Percentiles rank a stretch among this genome's conserved stretches.
phyloP scores from a whole-genome alignment of 2,329 filamentous ascomycete genomes.

The Ophiocordyceps unilateralis region DNA sequence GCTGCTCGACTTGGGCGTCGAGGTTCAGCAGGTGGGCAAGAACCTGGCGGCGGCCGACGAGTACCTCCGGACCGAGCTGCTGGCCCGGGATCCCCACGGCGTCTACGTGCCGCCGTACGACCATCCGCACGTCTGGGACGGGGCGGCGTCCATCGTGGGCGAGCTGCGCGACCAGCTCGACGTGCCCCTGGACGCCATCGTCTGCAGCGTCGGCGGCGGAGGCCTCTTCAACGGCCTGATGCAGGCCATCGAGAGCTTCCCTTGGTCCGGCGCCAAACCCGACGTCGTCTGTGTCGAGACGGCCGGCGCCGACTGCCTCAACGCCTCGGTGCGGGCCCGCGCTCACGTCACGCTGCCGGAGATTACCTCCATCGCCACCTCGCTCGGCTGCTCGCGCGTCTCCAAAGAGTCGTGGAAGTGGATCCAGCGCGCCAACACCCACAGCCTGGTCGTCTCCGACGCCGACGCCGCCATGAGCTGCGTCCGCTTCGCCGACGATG shows the following conservation, averaged over 20 bases:
- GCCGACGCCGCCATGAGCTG: slow-evolving; percentile 66
- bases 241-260: slow-evolving; percentile 40
- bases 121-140: slow-evolving; percentile 49
- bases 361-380: slow-evolving; percentile 63
- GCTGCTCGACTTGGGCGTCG: slow-evolving; percentile 48
- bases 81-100: slow-evolving; percentile 30
- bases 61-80: slow-evolving; percentile 41
- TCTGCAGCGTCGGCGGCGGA: slow-evolving; percentile 68
- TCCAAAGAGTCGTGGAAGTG: slow-evolving; percentile 51
- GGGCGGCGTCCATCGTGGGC: slow-evolving; percentile 40
- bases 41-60: slow-evolving; percentile 54
- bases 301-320: slow-evolving; percentile 51
- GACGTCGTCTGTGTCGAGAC: slow-evolving; percentile 62
- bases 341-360: slow-evolving; percentile 44
- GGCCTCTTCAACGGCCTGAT: slow-evolving; percentile 64
- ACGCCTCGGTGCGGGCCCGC: slow-evolving; percentile 38
- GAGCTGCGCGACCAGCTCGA: slow-evolving; percentile 25
- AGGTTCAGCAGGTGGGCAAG: slow-evolving; percentile 51
- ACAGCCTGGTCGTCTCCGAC: slow-evolving; percentile 20
- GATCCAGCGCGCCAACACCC: slow-evolving; percentile 24
- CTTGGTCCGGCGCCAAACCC: slow-evolving; percentile 16
- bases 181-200: slow-evolving; percentile 44
- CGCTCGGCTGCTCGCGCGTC: slow-evolving; percentile 57
- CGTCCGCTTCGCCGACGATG: slow-evolving; percentile 64
- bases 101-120: slow-evolving; percentile 59